Conservation (phyloP, 192 early-diverging fungal species). For the Umbelopsis ramanniana region DNA sequence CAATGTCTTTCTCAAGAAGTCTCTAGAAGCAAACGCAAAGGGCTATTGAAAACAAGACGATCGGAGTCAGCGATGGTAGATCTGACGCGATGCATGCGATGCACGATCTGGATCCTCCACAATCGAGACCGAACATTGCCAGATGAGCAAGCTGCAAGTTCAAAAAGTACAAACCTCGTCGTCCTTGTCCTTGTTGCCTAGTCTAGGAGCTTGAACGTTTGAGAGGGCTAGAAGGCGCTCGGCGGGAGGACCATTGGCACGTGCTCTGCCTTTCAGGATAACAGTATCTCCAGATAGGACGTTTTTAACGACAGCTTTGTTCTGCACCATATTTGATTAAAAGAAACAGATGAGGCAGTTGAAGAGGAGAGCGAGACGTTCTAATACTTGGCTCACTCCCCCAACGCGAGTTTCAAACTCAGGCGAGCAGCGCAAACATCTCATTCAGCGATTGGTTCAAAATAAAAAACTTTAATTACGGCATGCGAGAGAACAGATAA, state of each 20-base stretch:
- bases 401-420: conserved; percentile 16
- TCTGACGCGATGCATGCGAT: not conserved
- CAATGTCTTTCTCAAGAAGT: conserved; percentile 83
- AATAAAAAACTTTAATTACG: not conserved
- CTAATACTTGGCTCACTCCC: too few species aligned
- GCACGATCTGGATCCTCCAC: not conserved
- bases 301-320: conserved; percentile 81
- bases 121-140: not conserved
- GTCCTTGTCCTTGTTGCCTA: conserved; percentile 78
- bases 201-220: conserved; percentile 81
- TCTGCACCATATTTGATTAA: conserved; percentile 23
- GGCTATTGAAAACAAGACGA: conserved; percentile 46
- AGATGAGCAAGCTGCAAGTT: conserved; percentile 10
- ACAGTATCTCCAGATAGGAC: conserved; percentile 94
- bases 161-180: conserved; percentile 76
- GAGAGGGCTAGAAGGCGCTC: conserved; percentile 85
- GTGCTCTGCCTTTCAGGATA: conserved; percentile 81
- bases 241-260: conserved; percentile 78
- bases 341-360: conserved; percentile 5
- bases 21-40: conserved; percentile 85
- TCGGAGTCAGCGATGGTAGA: conserved; percentile 2
- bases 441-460: conserved; percentile 2
- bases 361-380: too few species aligned
- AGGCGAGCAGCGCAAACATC: not conserved
- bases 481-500: too few species aligned